Conservation (phyloP, 1,284 basidiomycete species). For the Ceratobasidium sp. region DNA sequence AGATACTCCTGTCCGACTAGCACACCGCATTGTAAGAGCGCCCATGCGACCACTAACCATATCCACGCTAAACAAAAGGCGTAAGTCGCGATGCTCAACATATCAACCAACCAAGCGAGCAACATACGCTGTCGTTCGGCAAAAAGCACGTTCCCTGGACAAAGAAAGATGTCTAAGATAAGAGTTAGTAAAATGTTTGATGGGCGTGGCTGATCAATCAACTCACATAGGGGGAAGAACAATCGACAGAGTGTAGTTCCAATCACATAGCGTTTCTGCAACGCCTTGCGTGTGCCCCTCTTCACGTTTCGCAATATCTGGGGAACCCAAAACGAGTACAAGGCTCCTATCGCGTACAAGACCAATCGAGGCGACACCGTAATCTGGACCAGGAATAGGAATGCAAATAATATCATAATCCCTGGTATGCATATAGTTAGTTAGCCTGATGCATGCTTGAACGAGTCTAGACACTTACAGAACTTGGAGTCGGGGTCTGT, state of each 20-base stretch:
- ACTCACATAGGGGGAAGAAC: slow-evolving; percentile 79
- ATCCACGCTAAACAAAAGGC: slow-evolving; percentile 68
- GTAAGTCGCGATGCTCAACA: slow-evolving; percentile 1
- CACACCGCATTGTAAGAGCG: slow-evolving; percentile 70
- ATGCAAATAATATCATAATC: slow-evolving; percentile 71
- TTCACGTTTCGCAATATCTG: slow-evolving; percentile 83
- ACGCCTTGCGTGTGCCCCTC: slow-evolving; percentile 74
- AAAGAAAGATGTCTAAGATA: slow-evolving; percentile 76
- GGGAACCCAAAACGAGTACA: slow-evolving; percentile 84
- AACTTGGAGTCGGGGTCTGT: slow-evolving; percentile 73
- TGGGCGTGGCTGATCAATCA: background rate
- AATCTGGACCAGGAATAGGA: slow-evolving; percentile 76
- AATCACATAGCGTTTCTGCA: slow-evolving; percentile 77
- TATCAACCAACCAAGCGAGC: background rate
- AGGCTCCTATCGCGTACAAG: slow-evolving; percentile 72
- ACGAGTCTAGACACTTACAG: slow-evolving; percentile 60
- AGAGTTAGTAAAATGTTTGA: background rate
- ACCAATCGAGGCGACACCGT: slow-evolving; percentile 77
- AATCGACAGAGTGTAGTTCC: slow-evolving; percentile 79
- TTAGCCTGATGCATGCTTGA: slow-evolving; percentile 20
- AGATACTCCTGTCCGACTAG: slow-evolving; percentile 79
- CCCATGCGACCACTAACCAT: slow-evolving; percentile 69
- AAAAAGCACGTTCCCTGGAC: slow-evolving; percentile 86
- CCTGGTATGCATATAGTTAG: slow-evolving; percentile 57
- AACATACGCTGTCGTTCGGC: slow-evolving; percentile 71